Evolutionary conservation across 2,329 filamentous ascomycete species (phyloP).

Genomic region (Trichophyton simii): DNA sequence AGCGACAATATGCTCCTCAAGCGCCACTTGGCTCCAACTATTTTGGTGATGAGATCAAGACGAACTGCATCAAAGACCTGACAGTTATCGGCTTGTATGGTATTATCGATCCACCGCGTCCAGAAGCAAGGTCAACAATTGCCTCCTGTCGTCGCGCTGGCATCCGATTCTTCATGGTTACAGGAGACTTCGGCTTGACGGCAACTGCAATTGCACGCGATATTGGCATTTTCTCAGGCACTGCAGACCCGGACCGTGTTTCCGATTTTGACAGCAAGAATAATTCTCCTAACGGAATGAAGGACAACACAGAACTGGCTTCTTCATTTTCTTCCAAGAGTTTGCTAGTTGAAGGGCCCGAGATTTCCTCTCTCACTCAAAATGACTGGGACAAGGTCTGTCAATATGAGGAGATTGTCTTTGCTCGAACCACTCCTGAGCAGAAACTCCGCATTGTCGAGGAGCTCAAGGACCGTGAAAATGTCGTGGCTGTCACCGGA

Average conservation of each 20-base stretch:
- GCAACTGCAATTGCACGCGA: slow-evolving; percentile 60
- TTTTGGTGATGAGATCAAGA: slow-evolving; percentile 44
- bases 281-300: slow-evolving; percentile 19
- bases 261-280: slow-evolving; percentile 46
- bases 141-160: neutral
- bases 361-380: slow-evolving; percentile 53
- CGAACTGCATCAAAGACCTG: slow-evolving; percentile 39
- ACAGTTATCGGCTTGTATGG: slow-evolving; percentile 45
- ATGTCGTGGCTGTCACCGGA: slow-evolving; percentile 44
- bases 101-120: slow-evolving; percentile 45
- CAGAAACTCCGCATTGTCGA: slow-evolving; percentile 71
- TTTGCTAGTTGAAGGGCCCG: slow-evolving; percentile 52
- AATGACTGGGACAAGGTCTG: slow-evolving; percentile 56
- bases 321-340: slow-evolving; percentile 28
- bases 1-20: slow-evolving; percentile 44
- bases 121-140: slow-evolving; percentile 48
- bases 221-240: slow-evolving; percentile 64
- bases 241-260: slow-evolving; percentile 39
- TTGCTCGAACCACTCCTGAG: slow-evolving; percentile 63
- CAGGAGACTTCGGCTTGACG: slow-evolving; percentile 64
- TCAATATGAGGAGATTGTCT: slow-evolving; percentile 59
- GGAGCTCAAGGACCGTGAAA: slow-evolving; percentile 52
- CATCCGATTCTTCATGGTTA: slow-evolving; percentile 38
- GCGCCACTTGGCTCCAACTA: slow-evolving; percentile 35
- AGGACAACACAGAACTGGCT: slow-evolving; percentile 11